Evolutionary conservation across 2,329 filamentous ascomycete species (phyloP), one percentile per base, ranked within the genome.

Genomic region (Aspergillus sojae): DNA sequence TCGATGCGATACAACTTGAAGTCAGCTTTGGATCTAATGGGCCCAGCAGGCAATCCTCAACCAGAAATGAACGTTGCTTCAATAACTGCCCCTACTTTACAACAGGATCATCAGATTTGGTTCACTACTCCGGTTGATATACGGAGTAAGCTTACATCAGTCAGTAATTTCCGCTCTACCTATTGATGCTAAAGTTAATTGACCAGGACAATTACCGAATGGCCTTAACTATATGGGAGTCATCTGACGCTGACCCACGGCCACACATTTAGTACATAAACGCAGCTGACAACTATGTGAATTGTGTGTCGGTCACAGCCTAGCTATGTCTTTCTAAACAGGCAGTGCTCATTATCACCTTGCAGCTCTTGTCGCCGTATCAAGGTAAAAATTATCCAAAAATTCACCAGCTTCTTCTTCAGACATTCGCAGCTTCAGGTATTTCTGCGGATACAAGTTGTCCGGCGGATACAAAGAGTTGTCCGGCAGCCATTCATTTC

Each of bases 401-500:
- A 32, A 0, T 4, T 23, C 23, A 32, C 48, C 48, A 30, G 48
- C 48, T n/a, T n/a, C n/a, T n/a, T n/a, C 4, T 14, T 52, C 23
- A 1, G 48, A 52, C 7, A 52, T 26, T n/a, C 0, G 11, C 28
- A 52, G 19, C 28, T 52, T 32, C 23, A 52, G 7, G 48, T 52
- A 52, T 19, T 32, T 19, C 48, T 52, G 48, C 10, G 48, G 23
- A 32, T 28, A 32, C 21, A 10, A 16, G 23, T 26, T 26, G 23
- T 26, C 23, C 23, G 23, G 48, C 10, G 48, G 23, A 32, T 28
- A 32, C 21, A 19, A 16, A 28, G 23, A 2, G 19, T 21, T 28
- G 32, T 16, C 11, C 19, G 26, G 30, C 9, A 50, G n/a, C 62
- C 58, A 65, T 26, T 34, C 59, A 52, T 64, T 64, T 16, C 14